Percentiles rank a stretch among this genome's conserved stretches.
phyloP scores from a whole-genome alignment of 176 grass and related monocot species.

The Bromus sterilis region DNA sequence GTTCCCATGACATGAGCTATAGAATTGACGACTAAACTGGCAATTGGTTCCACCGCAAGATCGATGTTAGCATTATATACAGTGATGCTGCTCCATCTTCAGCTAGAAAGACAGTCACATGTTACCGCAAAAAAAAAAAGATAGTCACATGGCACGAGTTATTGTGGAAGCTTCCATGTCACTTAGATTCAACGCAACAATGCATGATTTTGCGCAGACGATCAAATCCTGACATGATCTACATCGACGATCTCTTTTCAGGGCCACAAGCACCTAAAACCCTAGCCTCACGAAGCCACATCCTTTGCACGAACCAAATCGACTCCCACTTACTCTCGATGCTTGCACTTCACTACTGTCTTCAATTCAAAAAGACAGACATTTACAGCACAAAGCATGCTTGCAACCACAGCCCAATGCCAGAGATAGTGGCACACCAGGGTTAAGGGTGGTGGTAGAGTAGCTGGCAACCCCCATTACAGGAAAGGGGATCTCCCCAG shows the following conservation, averaged over 20 bases:
- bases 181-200: background rate
- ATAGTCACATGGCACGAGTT: background rate
- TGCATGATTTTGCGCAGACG: background rate
- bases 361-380: background rate
- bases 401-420: background rate
- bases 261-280: background rate
- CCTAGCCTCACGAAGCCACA: background rate
- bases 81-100: background rate
- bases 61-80: background rate
- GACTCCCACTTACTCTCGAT: background rate
- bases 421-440: background rate
- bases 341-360: background rate
- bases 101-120: background rate
- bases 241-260: background rate
- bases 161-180: background rate
- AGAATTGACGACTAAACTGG: background rate
- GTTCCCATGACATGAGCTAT: background rate
- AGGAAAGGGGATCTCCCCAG: constrained; percentile 24
- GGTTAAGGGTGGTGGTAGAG: constrained; percentile 22
- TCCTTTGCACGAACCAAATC: background rate
- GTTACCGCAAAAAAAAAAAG: no score
- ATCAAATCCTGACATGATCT: background rate
- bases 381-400: background rate
- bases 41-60: background rate
- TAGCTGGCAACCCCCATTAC: constrained; percentile 30